Evolutionary conservation across 1,284 basidiomycete genomes (phyloP).

Genomic region (Porogramme epimiltina): DNA sequence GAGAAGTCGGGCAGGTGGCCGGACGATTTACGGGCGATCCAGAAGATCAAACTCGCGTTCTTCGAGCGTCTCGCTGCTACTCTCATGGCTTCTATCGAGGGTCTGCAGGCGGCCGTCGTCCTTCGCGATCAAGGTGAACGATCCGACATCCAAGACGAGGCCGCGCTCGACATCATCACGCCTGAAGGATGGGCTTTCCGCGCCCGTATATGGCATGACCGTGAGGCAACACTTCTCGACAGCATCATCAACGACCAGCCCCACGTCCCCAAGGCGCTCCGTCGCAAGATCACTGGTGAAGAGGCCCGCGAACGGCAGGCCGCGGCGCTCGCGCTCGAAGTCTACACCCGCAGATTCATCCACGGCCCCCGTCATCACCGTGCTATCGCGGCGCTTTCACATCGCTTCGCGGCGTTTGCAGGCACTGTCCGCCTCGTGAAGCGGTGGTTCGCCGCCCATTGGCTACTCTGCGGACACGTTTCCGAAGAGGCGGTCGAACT

Average conservation of each 20-base stretch:
- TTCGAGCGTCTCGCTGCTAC: constrained; percentile 75
- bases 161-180: constrained; percentile 78
- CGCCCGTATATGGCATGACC: constrained; percentile 85
- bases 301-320: constrained; percentile 53
- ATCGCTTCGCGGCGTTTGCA: constrained; percentile 80
- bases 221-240: constrained; percentile 82
- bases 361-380: constrained; percentile 86
- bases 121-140: constrained; percentile 50
- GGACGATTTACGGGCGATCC: constrained; percentile 90
- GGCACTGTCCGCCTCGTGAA: constrained; percentile 88
- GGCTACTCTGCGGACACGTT: constrained; percentile 76
- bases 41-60: constrained; percentile 95
- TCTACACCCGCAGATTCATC: constrained; percentile 74
- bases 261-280: constrained; percentile 40
- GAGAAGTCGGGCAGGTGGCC: constrained; percentile 95
- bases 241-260: constrained; percentile 55
- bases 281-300: constrained; percentile 30
- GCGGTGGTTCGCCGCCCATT: constrained; percentile 91
- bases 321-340: constrained; percentile 64
- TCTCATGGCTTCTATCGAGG: constrained; percentile 55
- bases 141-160: constrained; percentile 70
- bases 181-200: constrained; percentile 88
- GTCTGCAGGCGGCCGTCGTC: constrained; percentile 60
- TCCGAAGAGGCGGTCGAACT: constrained; percentile 84
- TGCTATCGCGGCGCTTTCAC: constrained; percentile 78